phyloP scores from a whole-genome alignment of 1,284 basidiomycete species.

The Rhodotorula sp. region DNA sequence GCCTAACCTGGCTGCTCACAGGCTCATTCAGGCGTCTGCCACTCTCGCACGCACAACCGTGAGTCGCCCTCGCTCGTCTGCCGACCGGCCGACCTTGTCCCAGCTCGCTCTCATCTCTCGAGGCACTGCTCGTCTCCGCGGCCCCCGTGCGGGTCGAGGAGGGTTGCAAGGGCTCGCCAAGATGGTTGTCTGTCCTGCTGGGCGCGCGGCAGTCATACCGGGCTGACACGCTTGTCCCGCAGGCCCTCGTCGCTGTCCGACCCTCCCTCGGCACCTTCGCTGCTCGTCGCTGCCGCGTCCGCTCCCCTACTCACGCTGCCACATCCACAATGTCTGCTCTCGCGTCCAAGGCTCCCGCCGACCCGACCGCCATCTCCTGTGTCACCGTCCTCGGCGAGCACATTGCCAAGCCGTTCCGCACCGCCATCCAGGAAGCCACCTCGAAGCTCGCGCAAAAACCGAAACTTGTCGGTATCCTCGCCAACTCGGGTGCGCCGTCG shows the following conservation, averaged over 20 bases:
- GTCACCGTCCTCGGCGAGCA: conserved; percentile 31
- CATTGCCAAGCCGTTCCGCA: conserved; percentile 39
- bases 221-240: not conserved
- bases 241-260: not conserved
- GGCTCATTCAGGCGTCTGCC: too few relatives aligned
- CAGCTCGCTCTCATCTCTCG: too few relatives aligned
- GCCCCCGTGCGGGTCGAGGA: too few relatives aligned
- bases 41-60: too few relatives aligned
- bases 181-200: too few relatives aligned
- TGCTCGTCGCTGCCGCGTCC: not conserved
- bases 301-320: not conserved
- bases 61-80: too few relatives aligned
- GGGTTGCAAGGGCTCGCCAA: too few relatives aligned
- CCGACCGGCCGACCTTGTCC: too few relatives aligned
- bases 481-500: conserved; percentile 81
- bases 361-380: conserved; percentile 11
- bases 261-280: not conserved
- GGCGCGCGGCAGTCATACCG: too few relatives aligned
- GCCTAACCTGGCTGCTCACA: too few relatives aligned
- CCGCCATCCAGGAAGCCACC: conserved; percentile 24
- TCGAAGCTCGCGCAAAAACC: conserved; percentile 52
- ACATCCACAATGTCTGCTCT: not conserved
- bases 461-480: conserved; percentile 87
- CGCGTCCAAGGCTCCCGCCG: not conserved
- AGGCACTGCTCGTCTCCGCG: too few relatives aligned